Base-by-base conservation (phyloP, 176 grass and related monocot genomes). In the Cenchrus americanus region DNA sequence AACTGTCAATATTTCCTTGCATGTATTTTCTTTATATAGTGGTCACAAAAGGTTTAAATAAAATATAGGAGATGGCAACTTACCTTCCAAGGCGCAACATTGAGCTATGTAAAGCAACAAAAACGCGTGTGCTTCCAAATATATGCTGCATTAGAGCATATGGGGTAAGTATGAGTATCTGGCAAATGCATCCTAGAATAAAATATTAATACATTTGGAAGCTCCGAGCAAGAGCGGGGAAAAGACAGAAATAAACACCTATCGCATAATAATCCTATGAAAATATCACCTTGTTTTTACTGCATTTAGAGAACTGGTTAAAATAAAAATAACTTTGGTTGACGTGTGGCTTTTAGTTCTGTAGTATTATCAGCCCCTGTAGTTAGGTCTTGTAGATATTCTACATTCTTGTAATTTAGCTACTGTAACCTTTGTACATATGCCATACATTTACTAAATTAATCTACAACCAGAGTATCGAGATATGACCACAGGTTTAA, bases 61-160 rank as follows among this genome's bases (percentile, higher is more conserved):
- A 72, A 67, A 65, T 80, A 62, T 57, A 69, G 37, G 54, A 60
- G 76, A 21, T 63, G 27, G 12, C 3, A 30, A 86, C 88, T 93
- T 87, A 98, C 95, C 95, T 79, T 85, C 85, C 67, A 79, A 93
- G 90, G 32, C 82, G 74, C 63, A 90, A 61, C 95, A 98, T 98
- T 67, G 92, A 98, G 61, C 75, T 88, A 86, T 98, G 91, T 71
- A 98, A 93, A 82, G 90, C 90, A 88, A 98, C 80, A n/a, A 98
- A 98, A 74, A 85, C 80, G 15, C 90, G 85, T 69, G 92, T 94
- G 74, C 95, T 98, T 88, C 92, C 95, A 86, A 88, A 86, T 82
- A 91, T 90, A 88, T 93, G 87, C 95, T 98, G 82, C 88, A 95
- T 76, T 21, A 88, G 73, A 86, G 42, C 41, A 86, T 76, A 69